Conservation (phyloP, 1,284 basidiomycete species). For the Tausonia pullulans region DNA sequence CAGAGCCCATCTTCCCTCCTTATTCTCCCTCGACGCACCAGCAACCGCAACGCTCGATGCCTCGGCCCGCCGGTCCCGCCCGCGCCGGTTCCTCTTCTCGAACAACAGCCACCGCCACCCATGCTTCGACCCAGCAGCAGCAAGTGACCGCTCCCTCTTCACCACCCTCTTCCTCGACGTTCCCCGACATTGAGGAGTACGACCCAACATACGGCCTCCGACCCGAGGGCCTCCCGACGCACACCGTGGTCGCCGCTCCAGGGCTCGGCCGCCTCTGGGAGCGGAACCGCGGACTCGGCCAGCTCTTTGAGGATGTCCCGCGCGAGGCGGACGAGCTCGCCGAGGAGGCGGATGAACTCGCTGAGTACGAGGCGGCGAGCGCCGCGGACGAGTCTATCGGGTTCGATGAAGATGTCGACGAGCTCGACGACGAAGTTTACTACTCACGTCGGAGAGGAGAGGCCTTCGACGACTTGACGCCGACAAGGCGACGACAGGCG, state of each 20-base stretch:
- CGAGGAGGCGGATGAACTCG: conserved; percentile 17
- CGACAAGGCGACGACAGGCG: not conserved
- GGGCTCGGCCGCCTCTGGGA: conserved; percentile 40
- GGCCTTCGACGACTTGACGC: not conserved
- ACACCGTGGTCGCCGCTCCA: conserved; percentile 25
- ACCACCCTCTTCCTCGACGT: conserved; percentile 40
- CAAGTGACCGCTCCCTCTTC: conserved; percentile 24
- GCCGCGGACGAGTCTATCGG: conserved; percentile 19
- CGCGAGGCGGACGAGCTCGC: conserved; percentile 56
- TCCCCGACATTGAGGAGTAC: conserved; percentile 78
- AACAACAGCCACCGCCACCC: not conserved
- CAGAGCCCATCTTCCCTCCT: conserved; percentile 26
- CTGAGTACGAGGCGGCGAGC: conserved; percentile 8
- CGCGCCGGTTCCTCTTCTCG: conserved; percentile 6
- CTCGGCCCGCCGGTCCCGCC: conserved; percentile 7
- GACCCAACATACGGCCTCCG: conserved; percentile 97
- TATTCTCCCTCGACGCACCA: conserved; percentile 30
- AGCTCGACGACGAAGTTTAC: not conserved
- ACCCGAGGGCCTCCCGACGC: conserved; percentile 65
- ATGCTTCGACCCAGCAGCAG: conserved; percentile 13
- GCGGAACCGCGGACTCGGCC: conserved; percentile 29
- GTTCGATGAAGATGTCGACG: conserved; percentile 23
- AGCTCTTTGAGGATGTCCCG: conserved; percentile 39
- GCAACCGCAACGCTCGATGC: conserved; percentile 5
- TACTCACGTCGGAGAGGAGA: not conserved